Percentiles rank a stretch among this genome's conserved stretches.
phyloP scores from a whole-genome alignment of 106 monocot species.

The Acanthochlamys bracteata region DNA sequence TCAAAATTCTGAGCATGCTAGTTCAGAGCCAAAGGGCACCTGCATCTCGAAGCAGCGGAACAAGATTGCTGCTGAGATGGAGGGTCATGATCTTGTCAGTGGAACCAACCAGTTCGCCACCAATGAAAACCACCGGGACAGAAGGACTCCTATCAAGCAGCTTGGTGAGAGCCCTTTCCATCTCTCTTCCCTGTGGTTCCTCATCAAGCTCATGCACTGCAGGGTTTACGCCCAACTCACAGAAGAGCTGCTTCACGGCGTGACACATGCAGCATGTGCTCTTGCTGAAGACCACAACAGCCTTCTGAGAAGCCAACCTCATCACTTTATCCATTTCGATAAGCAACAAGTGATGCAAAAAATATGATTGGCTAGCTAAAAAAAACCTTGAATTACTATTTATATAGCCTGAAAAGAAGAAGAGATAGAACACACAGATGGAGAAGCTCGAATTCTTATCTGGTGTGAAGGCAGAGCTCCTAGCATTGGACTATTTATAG shows the following conservation, averaged over 20 bases:
- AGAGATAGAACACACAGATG: too few species aligned
- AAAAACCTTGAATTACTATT: background rate
- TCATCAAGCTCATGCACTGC: constrained; percentile 39
- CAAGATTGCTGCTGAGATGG: constrained; percentile 37
- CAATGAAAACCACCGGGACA: constrained; percentile 56
- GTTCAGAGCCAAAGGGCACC: constrained; percentile 53
- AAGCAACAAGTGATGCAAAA: background rate
- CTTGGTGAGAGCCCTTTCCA: constrained; percentile 36
- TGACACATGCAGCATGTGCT: constrained; percentile 56
- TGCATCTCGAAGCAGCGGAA: constrained; percentile 43
- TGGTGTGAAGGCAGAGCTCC: too few species aligned
- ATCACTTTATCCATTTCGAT: constrained; percentile 29
- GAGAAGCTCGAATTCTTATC: too few species aligned
- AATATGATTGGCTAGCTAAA: background rate
- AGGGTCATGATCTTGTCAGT: constrained; percentile 53
- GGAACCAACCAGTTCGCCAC: constrained; percentile 49
- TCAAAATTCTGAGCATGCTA: background rate
- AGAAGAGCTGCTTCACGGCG: constrained; percentile 32
- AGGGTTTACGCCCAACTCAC: constrained; percentile 43
- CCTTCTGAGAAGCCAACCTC: constrained; percentile 21
- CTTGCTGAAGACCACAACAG: constrained; percentile 46
- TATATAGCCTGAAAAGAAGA: too few species aligned
- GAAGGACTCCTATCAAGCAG: constrained; percentile 25
- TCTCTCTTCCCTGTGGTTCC: constrained; percentile 35
- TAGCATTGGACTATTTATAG: too few species aligned